Evolutionary conservation across 306 rosid genomes (phyloP).

Genomic region (Vigna hirtella): DNA sequence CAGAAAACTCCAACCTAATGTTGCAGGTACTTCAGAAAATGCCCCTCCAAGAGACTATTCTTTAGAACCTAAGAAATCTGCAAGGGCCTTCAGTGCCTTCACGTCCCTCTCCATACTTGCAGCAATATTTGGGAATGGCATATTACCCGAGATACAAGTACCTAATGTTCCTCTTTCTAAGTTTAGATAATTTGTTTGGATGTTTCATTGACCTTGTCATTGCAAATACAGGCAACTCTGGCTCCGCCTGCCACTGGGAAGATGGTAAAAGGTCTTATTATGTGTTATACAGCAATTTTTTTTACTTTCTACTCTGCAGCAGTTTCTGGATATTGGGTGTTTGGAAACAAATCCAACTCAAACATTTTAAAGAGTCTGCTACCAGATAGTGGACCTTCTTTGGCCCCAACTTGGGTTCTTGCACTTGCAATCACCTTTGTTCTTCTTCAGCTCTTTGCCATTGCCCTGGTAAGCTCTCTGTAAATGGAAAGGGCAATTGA

Average conservation of each 20-base stretch:
- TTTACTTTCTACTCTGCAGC: conserved; percentile 87
- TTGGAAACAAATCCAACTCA: conserved; percentile 81
- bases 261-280: conserved; percentile 88
- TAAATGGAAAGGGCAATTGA: neutral
- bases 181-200: conserved; percentile 7
- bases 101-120: conserved; percentile 89
- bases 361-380: conserved; percentile 75
- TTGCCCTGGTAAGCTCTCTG: conserved; percentile 70
- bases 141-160: conserved; percentile 97
- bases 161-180: conserved; percentile 12
- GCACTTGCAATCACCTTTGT: conserved; percentile 78
- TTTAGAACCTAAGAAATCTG: conserved; percentile 59
- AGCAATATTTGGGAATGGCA: conserved; percentile 92
- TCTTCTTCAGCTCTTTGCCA: conserved; percentile 95
- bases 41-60: conserved; percentile 72
- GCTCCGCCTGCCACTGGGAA: conserved; percentile 97
- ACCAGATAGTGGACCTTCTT: conserved; percentile 78
- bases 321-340: conserved; percentile 82
- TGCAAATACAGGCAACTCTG: conserved; percentile 82
- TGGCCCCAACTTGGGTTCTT: conserved; percentile 91
- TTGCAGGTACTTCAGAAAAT: conserved; percentile 62
- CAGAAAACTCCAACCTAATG: no score
- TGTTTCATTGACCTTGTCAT: conserved; percentile 12
- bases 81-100: conserved; percentile 80
- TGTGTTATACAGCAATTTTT: conserved; percentile 82